These are phyloP conservation scores for Cryptococcus depauperatus DNA, from an alignment of 1,284 basidiomycete genomes.

Conservation along the genomic window DNA sequence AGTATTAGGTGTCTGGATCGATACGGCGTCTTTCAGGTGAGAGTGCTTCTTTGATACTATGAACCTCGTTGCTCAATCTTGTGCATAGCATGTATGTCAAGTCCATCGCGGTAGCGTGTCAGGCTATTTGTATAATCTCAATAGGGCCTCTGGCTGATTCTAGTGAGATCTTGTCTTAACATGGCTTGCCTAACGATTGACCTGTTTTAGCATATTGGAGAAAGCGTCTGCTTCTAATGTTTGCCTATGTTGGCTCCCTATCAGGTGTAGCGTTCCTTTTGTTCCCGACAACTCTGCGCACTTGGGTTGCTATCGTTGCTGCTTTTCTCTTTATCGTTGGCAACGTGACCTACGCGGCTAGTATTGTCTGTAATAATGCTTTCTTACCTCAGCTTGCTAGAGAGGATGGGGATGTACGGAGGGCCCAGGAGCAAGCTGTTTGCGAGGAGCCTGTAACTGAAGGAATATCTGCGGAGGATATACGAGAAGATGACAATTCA, in stretches of 20 bases:
- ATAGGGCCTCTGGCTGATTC: conserved; percentile 81
- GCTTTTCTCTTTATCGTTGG: conserved; percentile 65
- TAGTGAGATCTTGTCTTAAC: conserved; percentile 52
- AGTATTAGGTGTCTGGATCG: conserved; percentile 60
- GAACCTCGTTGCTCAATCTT: conserved; percentile 6
- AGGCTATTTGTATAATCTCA: conserved; percentile 81
- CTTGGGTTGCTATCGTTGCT: conserved; percentile 53
- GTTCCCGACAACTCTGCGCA: conserved; percentile 57
- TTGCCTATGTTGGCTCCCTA: conserved; percentile 62
- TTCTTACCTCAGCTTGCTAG: conserved; percentile 71
- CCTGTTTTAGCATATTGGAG: conserved; percentile 58
- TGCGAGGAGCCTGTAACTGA: neutral
- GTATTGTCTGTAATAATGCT: conserved; percentile 78
- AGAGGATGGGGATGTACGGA: conserved; percentile 52
- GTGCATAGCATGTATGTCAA: conserved; percentile 66
- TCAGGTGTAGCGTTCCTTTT: conserved; percentile 62
- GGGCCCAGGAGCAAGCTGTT: conserved; percentile 27
- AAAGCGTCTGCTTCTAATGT: conserved; percentile 64
- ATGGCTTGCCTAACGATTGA: neutral
- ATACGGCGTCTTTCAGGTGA: conserved; percentile 78
- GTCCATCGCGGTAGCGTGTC: conserved; percentile 72
- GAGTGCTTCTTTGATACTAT: conserved; percentile 18
- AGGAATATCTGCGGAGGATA: neutral
- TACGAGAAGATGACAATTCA: conserved; percentile 1
- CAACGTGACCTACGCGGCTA: conserved; percentile 74